Conservation (phyloP, 2,329 filamentous ascomycete genomes). For the Arthrobotrys sphaeroides region DNA sequence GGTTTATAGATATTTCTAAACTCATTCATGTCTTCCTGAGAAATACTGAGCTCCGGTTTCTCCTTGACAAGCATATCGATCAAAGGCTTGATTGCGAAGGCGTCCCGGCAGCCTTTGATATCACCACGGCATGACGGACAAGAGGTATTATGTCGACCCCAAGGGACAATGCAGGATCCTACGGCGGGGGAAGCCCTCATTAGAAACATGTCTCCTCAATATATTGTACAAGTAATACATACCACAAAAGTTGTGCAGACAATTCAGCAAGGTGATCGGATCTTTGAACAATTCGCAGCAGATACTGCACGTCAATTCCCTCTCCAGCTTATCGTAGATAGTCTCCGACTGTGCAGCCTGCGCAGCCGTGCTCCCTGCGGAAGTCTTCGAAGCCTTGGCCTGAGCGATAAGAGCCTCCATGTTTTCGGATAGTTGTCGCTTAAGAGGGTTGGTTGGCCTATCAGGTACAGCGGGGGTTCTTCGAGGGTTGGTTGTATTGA, state of each 20-base stretch:
- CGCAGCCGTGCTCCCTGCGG: conserved; percentile 32
- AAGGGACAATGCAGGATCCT: conserved; percentile 51
- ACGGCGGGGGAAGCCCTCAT: neutral
- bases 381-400: conserved; percentile 41
- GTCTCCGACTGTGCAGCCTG: conserved; percentile 34
- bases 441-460: conserved; percentile 38
- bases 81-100: conserved; percentile 46
- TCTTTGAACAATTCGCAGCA: conserved; percentile 94
- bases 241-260: conserved; percentile 93
- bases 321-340: conserved; percentile 47
- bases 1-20: conserved; percentile 26
- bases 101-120: conserved; percentile 31
- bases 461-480: conserved; percentile 10
- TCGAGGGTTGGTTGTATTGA: conserved; percentile 8
- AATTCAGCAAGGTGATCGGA: conserved; percentile 88
- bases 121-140: conserved; percentile 27
- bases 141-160: conserved; percentile 28
- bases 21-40: conserved; percentile 30
- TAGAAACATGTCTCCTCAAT: neutral
- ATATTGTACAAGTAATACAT: neutral
- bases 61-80: conserved; percentile 51
- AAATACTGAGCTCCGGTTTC: conserved; percentile 21
- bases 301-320: conserved; percentile 65
- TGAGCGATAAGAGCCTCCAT: conserved; percentile 53
- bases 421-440: conserved; percentile 51